Base-by-base conservation (phyloP, 805 yeast genomes). In the Yarrowia phangngaensis region DNA sequence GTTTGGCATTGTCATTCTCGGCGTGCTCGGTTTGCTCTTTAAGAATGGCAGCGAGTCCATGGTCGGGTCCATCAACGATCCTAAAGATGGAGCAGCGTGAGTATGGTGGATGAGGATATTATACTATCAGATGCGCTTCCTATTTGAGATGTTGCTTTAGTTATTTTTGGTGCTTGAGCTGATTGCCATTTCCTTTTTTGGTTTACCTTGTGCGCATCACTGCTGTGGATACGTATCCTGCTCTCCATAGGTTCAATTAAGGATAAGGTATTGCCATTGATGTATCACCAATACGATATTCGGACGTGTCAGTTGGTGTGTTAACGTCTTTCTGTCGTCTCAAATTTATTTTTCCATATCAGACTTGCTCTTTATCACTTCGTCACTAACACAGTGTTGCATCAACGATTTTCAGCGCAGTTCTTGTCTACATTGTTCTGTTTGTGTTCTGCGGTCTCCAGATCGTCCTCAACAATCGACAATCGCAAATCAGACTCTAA, bases 371-470 rank as follows among this genome's bases (percentile, higher is more conserved):
- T 24, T 24, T 24, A 9, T 24, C 27, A 9, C 9, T 40, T 9
- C 24, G 9, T 9, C 24, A 9, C 45, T 38, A 38, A 38, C 45
- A 17, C 28, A 75, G 80, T 22, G 97, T 90, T 29, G 95, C 97
- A 20, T 77, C 77, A 56, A 92, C 97, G 3, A 82, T 90, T 19
- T 83, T 83, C 68, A 82, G 88, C 43, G 96, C 97, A 19, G 96
- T 89, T 7, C 63, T 82, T 51, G 88, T 90, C 8, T 90, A 90
- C 64, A 66, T 79, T 51, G 73, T 71, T 23, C 87, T 88, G 73
- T 83, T 92, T 59, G 69, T 82, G 23, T 90, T 89, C 68, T 90
- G 97, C 66, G 97, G 97, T 4, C 79, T 79, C 57, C 97, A 90
- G 66, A 77, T 87, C 15, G 67, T 74, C 58, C 81, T 57, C 71